Conservation (phyloP, 257 asterid species). For the Cinchona pubescens region DNA sequence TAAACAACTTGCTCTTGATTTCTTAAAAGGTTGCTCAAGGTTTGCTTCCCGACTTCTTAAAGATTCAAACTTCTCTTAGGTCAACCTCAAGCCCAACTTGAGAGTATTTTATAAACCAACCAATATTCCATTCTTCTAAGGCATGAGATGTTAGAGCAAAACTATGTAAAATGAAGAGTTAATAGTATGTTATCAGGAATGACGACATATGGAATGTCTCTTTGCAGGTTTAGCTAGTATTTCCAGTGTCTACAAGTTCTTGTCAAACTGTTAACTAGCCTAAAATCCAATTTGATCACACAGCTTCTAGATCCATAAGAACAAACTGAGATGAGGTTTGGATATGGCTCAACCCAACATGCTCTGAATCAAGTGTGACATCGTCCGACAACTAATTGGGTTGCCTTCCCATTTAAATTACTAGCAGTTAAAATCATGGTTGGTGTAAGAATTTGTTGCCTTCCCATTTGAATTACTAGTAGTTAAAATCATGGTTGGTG, state of each 20-base stretch:
- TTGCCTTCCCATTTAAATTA: background rate
- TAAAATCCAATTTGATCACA: background rate
- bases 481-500: background rate
- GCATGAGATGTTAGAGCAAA: background rate
- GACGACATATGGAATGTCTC: background rate
- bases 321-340: background rate
- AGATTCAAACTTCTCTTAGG: background rate
- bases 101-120: background rate
- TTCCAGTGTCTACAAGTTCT: background rate
- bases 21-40: constrained; percentile 1
- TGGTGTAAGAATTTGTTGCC: too few relatives aligned
- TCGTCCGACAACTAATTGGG: background rate
- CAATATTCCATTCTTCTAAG: background rate
- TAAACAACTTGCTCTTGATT: background rate
- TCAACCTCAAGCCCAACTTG: background rate
- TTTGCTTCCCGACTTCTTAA: background rate
- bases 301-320: background rate
- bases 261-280: background rate
- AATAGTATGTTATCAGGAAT: background rate
- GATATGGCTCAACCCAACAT: background rate
- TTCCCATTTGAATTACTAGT: background rate
- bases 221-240: constrained; percentile 1
- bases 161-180: background rate
- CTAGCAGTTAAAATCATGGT: background rate
- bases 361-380: background rate